Percentiles rank a stretch among this genome's conserved stretches.
These are phyloP conservation scores for Teratosphaeria viscida DNA, from an alignment of 2,329 filamentous ascomycete genomes.

Conservation along the genomic window DNA sequence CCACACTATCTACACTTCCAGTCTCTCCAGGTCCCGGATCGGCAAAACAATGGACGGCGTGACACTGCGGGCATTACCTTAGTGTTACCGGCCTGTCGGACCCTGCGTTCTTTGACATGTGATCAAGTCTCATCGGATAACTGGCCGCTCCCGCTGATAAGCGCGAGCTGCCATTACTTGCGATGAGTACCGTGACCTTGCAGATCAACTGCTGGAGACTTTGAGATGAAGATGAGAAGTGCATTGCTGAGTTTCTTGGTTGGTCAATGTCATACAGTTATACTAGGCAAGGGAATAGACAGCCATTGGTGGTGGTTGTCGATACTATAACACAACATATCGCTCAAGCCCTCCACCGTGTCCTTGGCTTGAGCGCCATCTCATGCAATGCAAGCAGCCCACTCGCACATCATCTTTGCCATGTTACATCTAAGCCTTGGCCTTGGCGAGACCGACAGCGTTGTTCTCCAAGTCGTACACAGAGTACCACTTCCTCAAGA, in stretches of 20 bases:
- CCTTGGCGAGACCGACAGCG: constrained; percentile 78
- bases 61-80: not conserved
- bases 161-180: not conserved
- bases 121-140: not conserved
- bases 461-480: constrained; percentile 90
- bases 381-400: not conserved
- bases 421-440: constrained; percentile 26
- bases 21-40: not conserved
- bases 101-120: not conserved
- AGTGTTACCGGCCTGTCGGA: not conserved
- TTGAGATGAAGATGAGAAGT: not conserved
- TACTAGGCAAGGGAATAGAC: not conserved
- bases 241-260: not conserved
- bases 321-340: not conserved
- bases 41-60: not conserved
- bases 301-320: not conserved
- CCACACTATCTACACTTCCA: not conserved
- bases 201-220: no score
- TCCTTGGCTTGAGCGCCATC: not conserved
- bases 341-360: not conserved
- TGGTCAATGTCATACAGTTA: not conserved
- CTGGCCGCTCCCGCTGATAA: not conserved
- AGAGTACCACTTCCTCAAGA: constrained; percentile 79
- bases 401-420: no score
- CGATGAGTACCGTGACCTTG: no score